Evolutionary conservation across 2,329 filamentous ascomycete species (phyloP).

Genomic region (Ceratocystis colombiana): DNA sequence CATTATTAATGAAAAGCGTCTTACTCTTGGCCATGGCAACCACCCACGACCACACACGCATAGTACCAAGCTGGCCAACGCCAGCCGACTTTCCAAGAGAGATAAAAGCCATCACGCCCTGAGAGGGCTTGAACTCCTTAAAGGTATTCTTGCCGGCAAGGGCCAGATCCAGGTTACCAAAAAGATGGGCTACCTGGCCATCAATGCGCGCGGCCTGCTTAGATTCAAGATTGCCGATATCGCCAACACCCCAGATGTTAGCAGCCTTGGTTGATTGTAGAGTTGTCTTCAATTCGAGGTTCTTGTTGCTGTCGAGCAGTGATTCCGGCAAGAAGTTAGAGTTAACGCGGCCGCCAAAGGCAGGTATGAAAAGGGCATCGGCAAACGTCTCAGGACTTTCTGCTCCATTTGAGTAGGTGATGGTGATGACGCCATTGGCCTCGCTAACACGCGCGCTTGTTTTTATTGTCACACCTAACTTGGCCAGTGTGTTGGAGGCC

Average conservation of each 20-base stretch:
- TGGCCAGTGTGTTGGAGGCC: conserved; percentile 35
- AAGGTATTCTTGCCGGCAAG: conserved; percentile 31
- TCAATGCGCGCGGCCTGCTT: conserved; percentile 31
- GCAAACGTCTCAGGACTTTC: conserved; percentile 30
- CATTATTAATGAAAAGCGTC: conserved; percentile 33
- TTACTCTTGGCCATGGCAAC: conserved; percentile 36
- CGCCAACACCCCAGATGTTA: conserved; percentile 40
- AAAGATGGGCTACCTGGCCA: conserved; percentile 32
- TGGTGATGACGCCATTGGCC: conserved; percentile 33
- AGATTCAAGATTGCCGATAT: conserved; percentile 37
- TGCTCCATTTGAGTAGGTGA: conserved; percentile 27
- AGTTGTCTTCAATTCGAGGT: conserved; percentile 34
- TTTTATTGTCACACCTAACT: conserved; percentile 38
- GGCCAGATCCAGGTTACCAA: conserved; percentile 31
- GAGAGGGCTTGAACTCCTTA: conserved; percentile 30
- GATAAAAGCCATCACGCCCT: conserved; percentile 33
- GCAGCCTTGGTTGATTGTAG: conserved; percentile 31
- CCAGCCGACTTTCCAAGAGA: conserved; percentile 36
- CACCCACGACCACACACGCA: conserved; percentile 35
- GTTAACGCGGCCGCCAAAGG: conserved; percentile 40
- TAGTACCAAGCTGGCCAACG: conserved; percentile 34
- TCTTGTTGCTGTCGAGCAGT: conserved; percentile 33
- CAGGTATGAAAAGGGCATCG: conserved; percentile 39
- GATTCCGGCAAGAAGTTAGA: conserved; percentile 36
- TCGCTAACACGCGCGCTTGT: conserved; percentile 35